phyloP scores from a whole-genome alignment of 2,329 filamentous ascomycete genomes.

The Fusarium denticulatum region DNA sequence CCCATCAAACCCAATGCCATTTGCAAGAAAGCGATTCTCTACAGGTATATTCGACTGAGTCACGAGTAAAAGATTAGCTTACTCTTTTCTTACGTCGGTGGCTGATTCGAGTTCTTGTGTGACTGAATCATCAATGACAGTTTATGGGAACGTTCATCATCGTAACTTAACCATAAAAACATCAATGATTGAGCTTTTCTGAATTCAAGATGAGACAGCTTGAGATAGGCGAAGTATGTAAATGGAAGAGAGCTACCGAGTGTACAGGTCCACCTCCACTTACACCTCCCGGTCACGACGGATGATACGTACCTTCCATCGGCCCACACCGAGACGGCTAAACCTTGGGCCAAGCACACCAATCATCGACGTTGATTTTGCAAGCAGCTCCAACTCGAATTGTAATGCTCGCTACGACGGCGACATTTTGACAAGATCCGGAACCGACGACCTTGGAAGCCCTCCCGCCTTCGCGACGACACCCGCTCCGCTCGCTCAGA shows the following conservation, averaged over 20 bases:
- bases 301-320: slow-evolving; percentile 26
- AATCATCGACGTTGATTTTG: slow-evolving; percentile 49
- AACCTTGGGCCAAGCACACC: slow-evolving; percentile 33
- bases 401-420: slow-evolving; percentile 40
- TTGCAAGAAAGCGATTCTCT: neutral
- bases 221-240: neutral
- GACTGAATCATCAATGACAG: neutral
- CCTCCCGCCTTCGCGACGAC: slow-evolving; percentile 37
- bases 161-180: neutral
- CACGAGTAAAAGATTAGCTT: neutral
- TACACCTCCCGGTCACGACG: neutral
- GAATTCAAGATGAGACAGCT: neutral
- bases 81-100: neutral
- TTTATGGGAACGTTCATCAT: neutral
- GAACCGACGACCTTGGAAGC: slow-evolving; percentile 38
- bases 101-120: neutral
- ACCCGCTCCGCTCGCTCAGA: slow-evolving; percentile 27
- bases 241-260: neutral
- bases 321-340: slow-evolving; percentile 19
- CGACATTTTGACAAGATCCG: slow-evolving; percentile 49
- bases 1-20: neutral
- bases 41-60: no score
- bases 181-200: neutral
- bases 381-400: slow-evolving; percentile 48
- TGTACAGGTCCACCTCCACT: neutral